Conservation (phyloP, 768 basidiomycete species). For the Hypholoma fasciculare region DNA sequence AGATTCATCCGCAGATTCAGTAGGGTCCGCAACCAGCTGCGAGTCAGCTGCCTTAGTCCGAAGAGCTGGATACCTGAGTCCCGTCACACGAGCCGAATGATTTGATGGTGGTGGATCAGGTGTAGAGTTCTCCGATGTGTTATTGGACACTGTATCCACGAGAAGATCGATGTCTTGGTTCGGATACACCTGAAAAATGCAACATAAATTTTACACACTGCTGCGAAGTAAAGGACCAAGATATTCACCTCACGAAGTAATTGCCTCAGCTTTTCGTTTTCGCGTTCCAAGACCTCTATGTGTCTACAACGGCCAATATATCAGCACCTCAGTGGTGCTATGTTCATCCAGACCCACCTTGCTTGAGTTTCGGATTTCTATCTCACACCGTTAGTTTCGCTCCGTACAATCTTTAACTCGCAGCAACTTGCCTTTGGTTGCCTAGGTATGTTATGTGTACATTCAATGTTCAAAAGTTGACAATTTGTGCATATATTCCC, state of each 20-base stretch:
- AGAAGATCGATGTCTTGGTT: slow-evolving; percentile 1
- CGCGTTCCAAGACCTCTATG: not conserved
- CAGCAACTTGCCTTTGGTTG: slow-evolving; percentile 41
- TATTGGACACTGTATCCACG: not conserved
- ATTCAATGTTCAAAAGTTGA: slow-evolving; percentile 42
- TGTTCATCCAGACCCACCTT: not conserved
- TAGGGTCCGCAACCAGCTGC: not conserved
- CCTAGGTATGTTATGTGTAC: slow-evolving; percentile 50
- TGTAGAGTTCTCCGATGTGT: slow-evolving; percentile 2
- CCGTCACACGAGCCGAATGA: not conserved
- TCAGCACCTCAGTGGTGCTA: no score
- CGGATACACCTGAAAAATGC: not conserved
- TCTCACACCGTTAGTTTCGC: not conserved
- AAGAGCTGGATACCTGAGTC: not conserved
- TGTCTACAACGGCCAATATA: not conserved
- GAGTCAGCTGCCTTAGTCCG: not conserved
- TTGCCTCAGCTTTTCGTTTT: not conserved
- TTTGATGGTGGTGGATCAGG: not conserved
- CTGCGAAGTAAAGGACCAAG: not conserved
- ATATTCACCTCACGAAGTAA: not conserved
- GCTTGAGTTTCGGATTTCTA: slow-evolving; percentile 13
- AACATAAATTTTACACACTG: not conserved
- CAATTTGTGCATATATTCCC: slow-evolving; percentile 58
- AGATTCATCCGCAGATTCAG: not conserved
- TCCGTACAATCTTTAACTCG: not conserved